phyloP scores from a whole-genome alignment of 257 asterid species.

The Penstemon barbatus region DNA sequence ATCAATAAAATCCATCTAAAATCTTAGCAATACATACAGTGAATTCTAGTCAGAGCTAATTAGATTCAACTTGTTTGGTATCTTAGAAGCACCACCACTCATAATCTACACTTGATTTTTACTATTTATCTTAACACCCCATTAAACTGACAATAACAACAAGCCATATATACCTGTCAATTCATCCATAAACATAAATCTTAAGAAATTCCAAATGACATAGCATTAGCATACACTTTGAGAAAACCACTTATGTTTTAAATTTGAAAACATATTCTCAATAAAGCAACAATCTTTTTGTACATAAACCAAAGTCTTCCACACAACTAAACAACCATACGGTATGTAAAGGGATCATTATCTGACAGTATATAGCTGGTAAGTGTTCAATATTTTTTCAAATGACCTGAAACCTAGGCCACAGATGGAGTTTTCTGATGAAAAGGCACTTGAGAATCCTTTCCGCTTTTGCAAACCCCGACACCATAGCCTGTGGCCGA shows the following conservation, averaged over 20 bases:
- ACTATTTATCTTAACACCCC: not conserved
- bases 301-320: not conserved
- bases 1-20: not conserved
- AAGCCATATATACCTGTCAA: not conserved
- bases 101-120: not conserved
- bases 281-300: not conserved
- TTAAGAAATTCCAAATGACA: not conserved
- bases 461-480: slow-evolving; percentile 94
- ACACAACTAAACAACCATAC: not conserved
- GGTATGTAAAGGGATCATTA: not conserved
- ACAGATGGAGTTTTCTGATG: slow-evolving; percentile 82
- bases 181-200: not conserved
- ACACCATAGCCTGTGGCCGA: slow-evolving; percentile 77
- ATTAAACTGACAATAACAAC: not conserved
- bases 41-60: not conserved
- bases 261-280: not conserved
- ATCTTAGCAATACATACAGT: no score
- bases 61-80: not conserved
- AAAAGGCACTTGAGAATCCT: slow-evolving; percentile 79
- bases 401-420: slow-evolving; percentile 96
- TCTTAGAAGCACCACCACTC: not conserved
- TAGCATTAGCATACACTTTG: not conserved
- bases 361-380: no score
- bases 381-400: not conserved
- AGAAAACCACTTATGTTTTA: not conserved